Evolutionary conservation across 768 basidiomycete species (phyloP), one percentile per base, ranked within the genome.

Genomic region (Lactarius sanguifluus): DNA sequence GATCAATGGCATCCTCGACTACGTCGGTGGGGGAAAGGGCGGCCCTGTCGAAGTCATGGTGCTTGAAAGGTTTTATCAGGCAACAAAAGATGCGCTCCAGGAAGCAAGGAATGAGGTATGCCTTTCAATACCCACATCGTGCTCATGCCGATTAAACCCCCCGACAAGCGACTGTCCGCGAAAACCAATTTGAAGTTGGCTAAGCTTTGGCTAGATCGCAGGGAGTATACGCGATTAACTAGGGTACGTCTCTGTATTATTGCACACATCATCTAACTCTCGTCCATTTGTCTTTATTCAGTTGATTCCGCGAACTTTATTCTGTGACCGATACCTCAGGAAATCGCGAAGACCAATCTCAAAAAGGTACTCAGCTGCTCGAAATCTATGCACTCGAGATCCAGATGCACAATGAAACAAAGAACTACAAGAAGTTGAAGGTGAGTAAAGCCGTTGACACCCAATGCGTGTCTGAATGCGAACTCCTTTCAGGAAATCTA

Each of bases 301-400:
- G 92, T 83, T 93, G 60, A 85, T 94, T 94, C 69, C 82, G 86
- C 55, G 92, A 94, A 70, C 79, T 94, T 30, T 88, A 94, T 71
- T 77, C 76, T 43, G 84, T 88, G 9, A 92, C 90, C 7, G 80
- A 80, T 28, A 80, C 83, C 15, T 78, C 78, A 28, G 84, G 81
- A 61, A 89, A 91, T 55, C 86, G 82, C 50, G 92, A 85, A 62
- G 90, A 92, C 71, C 89, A 92, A 73, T 96, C 96, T 55, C 96
- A 97, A 75, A 88, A 91, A 59, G 96, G 96, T 15, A 97, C 96
- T 1, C 89, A 97, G 69, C 82, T 98, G 12, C 84, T 98, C 32
- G 97, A 99, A 77, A 94, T 98, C 45, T 98, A 98, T 72, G 96
- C 97, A 1, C 86, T 98, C 50, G 97, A 99, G 76, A 99, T 99